Evolutionary conservation across 2,329 filamentous ascomycete genomes (phyloP).

Genomic region (Cytospora piceae): DNA sequence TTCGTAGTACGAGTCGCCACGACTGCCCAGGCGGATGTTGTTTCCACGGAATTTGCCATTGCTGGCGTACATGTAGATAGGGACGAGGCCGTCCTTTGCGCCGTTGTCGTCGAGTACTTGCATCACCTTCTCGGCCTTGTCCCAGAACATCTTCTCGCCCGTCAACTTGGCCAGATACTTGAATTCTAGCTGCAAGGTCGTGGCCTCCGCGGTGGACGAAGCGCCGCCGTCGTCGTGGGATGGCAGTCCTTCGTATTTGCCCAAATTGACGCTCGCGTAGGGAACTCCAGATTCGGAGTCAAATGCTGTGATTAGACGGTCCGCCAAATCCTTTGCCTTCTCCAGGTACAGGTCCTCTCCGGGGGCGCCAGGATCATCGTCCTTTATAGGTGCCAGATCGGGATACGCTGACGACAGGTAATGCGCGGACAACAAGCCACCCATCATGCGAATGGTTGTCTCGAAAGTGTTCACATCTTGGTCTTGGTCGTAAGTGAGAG

Average conservation of each 20-base stretch:
- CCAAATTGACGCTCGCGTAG: constrained; percentile 87
- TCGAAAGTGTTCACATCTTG: constrained; percentile 98
- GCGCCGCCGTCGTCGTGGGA: constrained; percentile 86
- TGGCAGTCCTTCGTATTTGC: constrained; percentile 72
- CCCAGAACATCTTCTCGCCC: constrained; percentile 91
- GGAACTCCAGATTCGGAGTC: constrained; percentile 86
- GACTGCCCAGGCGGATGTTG: constrained; percentile 89
- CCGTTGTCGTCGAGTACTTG: constrained; percentile 84
- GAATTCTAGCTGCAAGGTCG: constrained; percentile 91
- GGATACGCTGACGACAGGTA: constrained; percentile 88
- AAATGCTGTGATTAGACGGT: constrained; percentile 84
- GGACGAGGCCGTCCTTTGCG: constrained; percentile 79
- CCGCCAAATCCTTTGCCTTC: constrained; percentile 90
- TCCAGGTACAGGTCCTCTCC: constrained; percentile 94
- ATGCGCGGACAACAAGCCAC: constrained; percentile 88
- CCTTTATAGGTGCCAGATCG: constrained; percentile 72
- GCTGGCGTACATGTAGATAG: constrained; percentile 85
- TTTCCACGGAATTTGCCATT: constrained; percentile 77
- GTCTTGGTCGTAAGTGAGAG: constrained; percentile 84
- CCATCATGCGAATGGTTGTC: constrained; percentile 96
- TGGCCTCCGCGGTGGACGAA: constrained; percentile 91
- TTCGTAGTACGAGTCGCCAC: constrained; percentile 98
- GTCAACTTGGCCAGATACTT: constrained; percentile 96
- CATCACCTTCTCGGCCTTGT: constrained; percentile 89
- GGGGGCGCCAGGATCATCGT: constrained; percentile 71